A percentile compares a stretch with the other conserved stretches of the same genome.
phyloP scores from a whole-genome alignment of 768 basidiomycete species.

The Boletus sensibilis region DNA sequence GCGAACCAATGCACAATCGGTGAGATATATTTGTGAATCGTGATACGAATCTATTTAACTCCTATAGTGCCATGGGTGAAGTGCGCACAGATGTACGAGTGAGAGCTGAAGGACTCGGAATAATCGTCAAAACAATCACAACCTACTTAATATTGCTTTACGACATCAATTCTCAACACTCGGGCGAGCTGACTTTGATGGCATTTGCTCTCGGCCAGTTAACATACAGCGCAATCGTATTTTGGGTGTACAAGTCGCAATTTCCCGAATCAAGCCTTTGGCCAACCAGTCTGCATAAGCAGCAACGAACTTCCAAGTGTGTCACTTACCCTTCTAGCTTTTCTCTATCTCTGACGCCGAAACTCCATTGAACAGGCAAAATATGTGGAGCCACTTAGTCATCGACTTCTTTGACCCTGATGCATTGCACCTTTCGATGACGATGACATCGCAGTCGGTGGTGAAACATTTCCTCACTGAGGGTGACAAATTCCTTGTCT shows the following conservation, averaged over 20 bases:
- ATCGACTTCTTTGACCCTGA: constrained; percentile 43
- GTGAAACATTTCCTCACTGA: constrained; percentile 96
- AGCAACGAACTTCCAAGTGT: constrained; percentile 15
- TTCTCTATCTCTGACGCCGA: neutral
- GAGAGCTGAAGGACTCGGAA: constrained; percentile 81
- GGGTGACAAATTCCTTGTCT: constrained; percentile 89
- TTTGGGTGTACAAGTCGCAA: constrained; percentile 51
- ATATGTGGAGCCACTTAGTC: constrained; percentile 3
- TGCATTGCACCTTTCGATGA: constrained; percentile 63
- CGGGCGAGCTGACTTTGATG: constrained; percentile 57
- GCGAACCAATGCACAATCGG: constrained; percentile 82
- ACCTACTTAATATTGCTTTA: constrained; percentile 68
- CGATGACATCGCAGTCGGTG: constrained; percentile 85
- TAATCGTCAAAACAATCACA: constrained; percentile 66
- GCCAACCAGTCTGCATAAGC: constrained; percentile 30
- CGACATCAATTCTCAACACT: constrained; percentile 35
- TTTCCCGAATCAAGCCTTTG: constrained; percentile 38
- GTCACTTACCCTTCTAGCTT: constrained; percentile 2
- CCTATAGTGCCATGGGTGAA: constrained; percentile 62
- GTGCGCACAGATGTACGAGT: constrained; percentile 71
- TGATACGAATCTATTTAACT: constrained; percentile 18
- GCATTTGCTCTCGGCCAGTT: constrained; percentile 89
- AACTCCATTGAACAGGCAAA: constrained; percentile 1
- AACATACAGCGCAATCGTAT: constrained; percentile 61
- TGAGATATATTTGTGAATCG: constrained; percentile 33